Evolutionary conservation across 2,329 filamentous ascomycete species (phyloP).

Genomic region (Fusarium miscanthi): DNA sequence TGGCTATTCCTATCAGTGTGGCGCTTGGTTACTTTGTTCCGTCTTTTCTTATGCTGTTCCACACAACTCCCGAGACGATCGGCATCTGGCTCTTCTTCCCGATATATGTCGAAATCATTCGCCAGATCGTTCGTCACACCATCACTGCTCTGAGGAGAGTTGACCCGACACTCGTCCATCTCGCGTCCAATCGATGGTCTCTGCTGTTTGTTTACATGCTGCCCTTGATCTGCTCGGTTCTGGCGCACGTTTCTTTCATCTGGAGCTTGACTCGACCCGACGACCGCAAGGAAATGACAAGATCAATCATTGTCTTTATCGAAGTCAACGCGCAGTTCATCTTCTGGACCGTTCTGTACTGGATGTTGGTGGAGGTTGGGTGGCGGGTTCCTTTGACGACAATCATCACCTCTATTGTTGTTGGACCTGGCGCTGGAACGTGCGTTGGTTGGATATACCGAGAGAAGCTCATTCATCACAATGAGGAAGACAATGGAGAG

Average conservation of each 20-base stretch:
- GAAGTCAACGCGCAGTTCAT: conserved; percentile 60
- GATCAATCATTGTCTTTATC: conserved; percentile 58
- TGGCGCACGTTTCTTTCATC: conserved; percentile 57
- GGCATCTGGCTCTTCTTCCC: conserved; percentile 65
- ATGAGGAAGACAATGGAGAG: conserved; percentile 20
- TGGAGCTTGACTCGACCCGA: conserved; percentile 55
- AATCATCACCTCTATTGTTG: conserved; percentile 44
- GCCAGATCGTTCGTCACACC: conserved; percentile 51
- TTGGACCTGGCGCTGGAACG: conserved; percentile 54
- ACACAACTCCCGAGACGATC: conserved; percentile 52
- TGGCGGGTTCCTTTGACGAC: conserved; percentile 53
- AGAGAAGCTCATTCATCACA: conserved; percentile 50
- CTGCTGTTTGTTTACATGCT: conserved; percentile 58
- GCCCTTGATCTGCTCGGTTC: conserved; percentile 57
- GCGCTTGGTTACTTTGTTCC: conserved; percentile 61
- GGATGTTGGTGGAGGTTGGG: conserved; percentile 64
- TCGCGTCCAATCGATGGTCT: conserved; percentile 56
- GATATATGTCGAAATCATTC: conserved; percentile 58
- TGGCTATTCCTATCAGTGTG: conserved; percentile 65
- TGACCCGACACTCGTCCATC: conserved; percentile 51
- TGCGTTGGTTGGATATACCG: conserved; percentile 55
- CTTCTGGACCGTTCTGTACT: conserved; percentile 62
- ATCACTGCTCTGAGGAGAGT: conserved; percentile 41
- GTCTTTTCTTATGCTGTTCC: conserved; percentile 58
- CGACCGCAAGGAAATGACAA: conserved; percentile 63